Percentiles rank a stretch among this genome's conserved stretches.
These are phyloP conservation scores for Jatropha multifida DNA, from an alignment of 441 rosid genomes.

Conservation along the genomic window DNA sequence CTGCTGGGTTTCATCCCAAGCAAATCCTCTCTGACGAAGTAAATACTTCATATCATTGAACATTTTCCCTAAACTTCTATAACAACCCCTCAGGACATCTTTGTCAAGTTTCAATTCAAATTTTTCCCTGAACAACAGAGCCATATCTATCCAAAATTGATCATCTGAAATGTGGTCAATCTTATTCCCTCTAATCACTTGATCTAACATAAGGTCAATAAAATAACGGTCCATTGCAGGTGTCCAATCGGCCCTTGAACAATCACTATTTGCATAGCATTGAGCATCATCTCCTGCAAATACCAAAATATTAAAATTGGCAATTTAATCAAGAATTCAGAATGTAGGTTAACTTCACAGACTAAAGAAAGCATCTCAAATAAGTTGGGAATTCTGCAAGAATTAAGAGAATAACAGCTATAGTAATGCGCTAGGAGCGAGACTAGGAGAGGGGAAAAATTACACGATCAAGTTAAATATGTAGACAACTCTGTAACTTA, in stretches of 20 bases:
- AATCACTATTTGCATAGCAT: slow-evolving; percentile 28
- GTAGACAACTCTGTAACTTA: neutral
- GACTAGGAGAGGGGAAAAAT: neutral
- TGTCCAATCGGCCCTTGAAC: slow-evolving; percentile 39
- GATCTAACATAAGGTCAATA: slow-evolving; percentile 51
- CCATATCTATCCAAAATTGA: slow-evolving; percentile 45
- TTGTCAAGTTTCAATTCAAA: slow-evolving; percentile 42
- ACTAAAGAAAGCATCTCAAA: neutral
- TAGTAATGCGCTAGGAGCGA: neutral
- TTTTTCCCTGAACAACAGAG: slow-evolving; percentile 37
- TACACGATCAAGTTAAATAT: neutral
- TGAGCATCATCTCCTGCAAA: slow-evolving; percentile 35
- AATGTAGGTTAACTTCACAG: neutral
- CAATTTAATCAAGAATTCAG: neutral
- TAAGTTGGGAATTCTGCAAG: neutral
- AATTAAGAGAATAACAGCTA: neutral
- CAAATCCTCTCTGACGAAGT: slow-evolving; percentile 36
- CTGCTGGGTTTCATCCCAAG: slow-evolving; percentile 46
- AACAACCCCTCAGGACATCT: slow-evolving; percentile 31
- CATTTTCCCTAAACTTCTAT: slow-evolving; percentile 35
- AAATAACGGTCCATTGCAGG: slow-evolving; percentile 49
- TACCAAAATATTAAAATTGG: neutral
- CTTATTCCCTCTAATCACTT: slow-evolving; percentile 40
- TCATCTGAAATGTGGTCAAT: slow-evolving; percentile 28
- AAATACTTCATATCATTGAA: slow-evolving; percentile 40